Base-by-base conservation (phyloP, 1,284 basidiomycete genomes). In the Earliella scabrosa region DNA sequence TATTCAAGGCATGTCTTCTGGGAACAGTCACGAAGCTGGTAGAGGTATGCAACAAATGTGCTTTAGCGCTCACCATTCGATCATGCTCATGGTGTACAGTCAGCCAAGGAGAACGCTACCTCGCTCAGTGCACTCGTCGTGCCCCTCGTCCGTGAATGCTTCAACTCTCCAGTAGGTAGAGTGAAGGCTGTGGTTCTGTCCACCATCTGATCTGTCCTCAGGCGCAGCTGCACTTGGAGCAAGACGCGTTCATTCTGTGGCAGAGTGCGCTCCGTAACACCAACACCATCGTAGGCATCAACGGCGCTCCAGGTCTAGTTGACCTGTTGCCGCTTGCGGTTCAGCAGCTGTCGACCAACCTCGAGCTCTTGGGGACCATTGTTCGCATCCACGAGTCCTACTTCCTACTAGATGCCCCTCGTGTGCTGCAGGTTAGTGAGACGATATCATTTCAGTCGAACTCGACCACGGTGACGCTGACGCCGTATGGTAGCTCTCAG, bases 211-310 rank as follows among this genome's bases (percentile, higher is more conserved):
- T 23, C 14, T 24, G 29, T 10, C 50, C 36, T 58, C 64, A 91
- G 90, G 83, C 82, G 21, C 83, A 85, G 53, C 77, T 83, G 24
- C 83, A 89, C 63, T 81, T 97, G 45, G 94, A 97, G 59, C 84
- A 87, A 54, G 93, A 96, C 70, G 90, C 83, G 0, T 70, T 95
- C 26, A 77, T 76, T 26, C 78, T 97, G 34, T 96, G 93, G 94
- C 78, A 83, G 49, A 77, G 84, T 18, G 83, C 89, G 2, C 73
- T 96, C 24, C 82, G 86, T 50, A 92, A 94, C 66, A 82, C 89
- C 0, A 72, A 77, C 2, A 79, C 82, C 1, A 72, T 92, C 3
- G 73, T 80, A 47, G 76, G 71, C 57, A 64, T 73, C 23, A 72
- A 78, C 53, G 80, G 81, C 8, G 73, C 71, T 10, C 79, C 81